Evolutionary conservation across 2,329 filamentous ascomycete genomes (phyloP).

Genomic region (Cladophialophora yegresii): DNA sequence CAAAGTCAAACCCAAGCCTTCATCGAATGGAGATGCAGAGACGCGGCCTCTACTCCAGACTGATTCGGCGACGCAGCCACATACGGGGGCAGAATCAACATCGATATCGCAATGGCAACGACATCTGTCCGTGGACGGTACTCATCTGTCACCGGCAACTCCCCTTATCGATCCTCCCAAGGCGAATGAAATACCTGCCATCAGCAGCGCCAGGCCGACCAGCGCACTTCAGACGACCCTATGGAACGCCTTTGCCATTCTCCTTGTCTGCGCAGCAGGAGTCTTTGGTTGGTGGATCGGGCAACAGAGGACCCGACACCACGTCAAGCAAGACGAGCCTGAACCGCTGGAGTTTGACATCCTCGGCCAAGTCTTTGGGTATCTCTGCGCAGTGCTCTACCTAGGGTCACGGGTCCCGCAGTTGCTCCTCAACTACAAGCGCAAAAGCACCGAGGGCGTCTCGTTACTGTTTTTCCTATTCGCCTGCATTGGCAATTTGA

Average conservation of each 20-base stretch:
- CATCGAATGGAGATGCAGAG: slow-evolving; percentile 29
- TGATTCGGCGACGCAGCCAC: slow-evolving; percentile 24
- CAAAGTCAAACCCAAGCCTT: slow-evolving; percentile 24
- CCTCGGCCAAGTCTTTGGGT: slow-evolving; percentile 88
- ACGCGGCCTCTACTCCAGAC: slow-evolving; percentile 35
- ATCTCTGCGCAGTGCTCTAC: slow-evolving; percentile 85
- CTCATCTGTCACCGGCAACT: slow-evolving; percentile 77
- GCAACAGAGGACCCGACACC: slow-evolving; percentile 47
- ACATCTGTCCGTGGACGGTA: slow-evolving; percentile 60
- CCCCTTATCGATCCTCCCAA: slow-evolving; percentile 66
- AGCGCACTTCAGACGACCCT: slow-evolving; percentile 54
- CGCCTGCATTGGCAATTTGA: slow-evolving; percentile 91
- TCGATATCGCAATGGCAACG: slow-evolving; percentile 44
- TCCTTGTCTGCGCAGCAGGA: slow-evolving; percentile 82
- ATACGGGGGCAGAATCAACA: slow-evolving; percentile 25
- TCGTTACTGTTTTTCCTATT: slow-evolving; percentile 96
- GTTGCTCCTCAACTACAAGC: slow-evolving; percentile 84
- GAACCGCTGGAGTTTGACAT: slow-evolving; percentile 66
- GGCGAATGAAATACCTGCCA: slow-evolving; percentile 38
- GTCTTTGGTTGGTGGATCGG: slow-evolving; percentile 79
- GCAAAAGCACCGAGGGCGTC: slow-evolving; percentile 90
- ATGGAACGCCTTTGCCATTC: slow-evolving; percentile 73
- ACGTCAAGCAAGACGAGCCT: slow-evolving; percentile 43
- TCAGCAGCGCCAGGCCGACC: slow-evolving; percentile 41
- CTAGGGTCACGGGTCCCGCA: slow-evolving; percentile 88